phyloP scores from a whole-genome alignment of 2,329 filamentous ascomycete species.

The Pyricularia grisea region DNA sequence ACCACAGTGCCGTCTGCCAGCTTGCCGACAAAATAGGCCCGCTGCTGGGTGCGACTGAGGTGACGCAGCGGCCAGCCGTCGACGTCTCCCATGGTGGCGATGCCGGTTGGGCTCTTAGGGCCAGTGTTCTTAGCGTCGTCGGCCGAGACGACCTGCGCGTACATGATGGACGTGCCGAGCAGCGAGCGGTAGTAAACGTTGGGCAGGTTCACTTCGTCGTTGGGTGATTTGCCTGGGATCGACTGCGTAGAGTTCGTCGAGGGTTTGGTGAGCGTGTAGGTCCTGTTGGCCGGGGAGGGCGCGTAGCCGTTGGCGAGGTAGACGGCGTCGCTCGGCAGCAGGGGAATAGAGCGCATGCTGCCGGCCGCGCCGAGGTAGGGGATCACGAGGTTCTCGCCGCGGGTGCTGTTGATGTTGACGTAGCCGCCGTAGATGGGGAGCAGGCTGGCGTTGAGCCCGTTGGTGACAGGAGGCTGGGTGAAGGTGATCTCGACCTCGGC shows the following conservation, averaged over 20 bases:
- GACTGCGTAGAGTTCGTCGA: slow-evolving; percentile 27
- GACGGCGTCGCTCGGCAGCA: slow-evolving; percentile 4
- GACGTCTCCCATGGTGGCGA: slow-evolving; percentile 32
- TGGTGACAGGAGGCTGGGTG: slow-evolving; percentile 24
- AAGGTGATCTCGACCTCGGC: slow-evolving; percentile 35
- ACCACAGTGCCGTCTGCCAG: slow-evolving; percentile 16
- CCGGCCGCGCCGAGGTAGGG: slow-evolving; percentile 29
- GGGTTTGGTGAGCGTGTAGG: slow-evolving; percentile 8
- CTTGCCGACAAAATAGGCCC: slow-evolving; percentile 10
- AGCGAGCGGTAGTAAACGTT: slow-evolving; percentile 22
- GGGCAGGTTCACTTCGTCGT: slow-evolving; percentile 19
- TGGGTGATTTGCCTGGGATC: slow-evolving; percentile 25
- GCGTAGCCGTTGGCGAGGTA: slow-evolving; percentile 6
- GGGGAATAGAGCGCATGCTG: slow-evolving; percentile 27
- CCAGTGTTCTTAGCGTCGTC: slow-evolving; percentile 15
- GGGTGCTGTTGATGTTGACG: slow-evolving; percentile 32
- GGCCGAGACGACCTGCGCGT: slow-evolving; percentile 34
- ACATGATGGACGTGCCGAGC: slow-evolving; percentile 35
- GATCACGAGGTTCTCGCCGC: slow-evolving; percentile 26
- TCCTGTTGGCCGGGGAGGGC: background rate
- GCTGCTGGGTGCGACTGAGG: background rate
- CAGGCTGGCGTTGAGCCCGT: slow-evolving; percentile 23
- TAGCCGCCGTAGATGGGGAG: slow-evolving; percentile 39
- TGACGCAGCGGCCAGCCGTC: slow-evolving; percentile 8
- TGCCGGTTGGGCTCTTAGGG: slow-evolving; percentile 21